phyloP scores from a whole-genome alignment of 805 yeast genomes.

The Geotrichum ghanense region DNA sequence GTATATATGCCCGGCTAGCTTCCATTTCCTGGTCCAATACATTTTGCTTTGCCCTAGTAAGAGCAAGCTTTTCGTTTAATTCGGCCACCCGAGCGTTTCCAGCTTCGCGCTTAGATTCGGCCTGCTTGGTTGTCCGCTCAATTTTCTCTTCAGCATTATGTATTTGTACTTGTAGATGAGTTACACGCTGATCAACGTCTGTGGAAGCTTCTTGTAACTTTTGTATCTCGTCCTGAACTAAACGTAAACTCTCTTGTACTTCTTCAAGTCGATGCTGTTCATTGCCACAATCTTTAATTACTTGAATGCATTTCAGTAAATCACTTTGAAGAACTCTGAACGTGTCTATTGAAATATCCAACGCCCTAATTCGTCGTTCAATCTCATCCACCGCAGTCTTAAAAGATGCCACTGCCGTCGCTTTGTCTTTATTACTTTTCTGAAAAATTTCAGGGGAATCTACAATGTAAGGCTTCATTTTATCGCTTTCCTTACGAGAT shows the following conservation, averaged over 20 bases:
- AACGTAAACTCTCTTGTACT: conserved; percentile 28
- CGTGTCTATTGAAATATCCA: conserved; percentile 45
- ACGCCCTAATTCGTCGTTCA: conserved; percentile 39
- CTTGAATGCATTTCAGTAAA: conserved; percentile 30
- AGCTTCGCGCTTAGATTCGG: conserved; percentile 34
- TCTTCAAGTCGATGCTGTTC: conserved; percentile 35
- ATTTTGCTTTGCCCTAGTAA: conserved; percentile 37
- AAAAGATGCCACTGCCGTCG: conserved; percentile 32
- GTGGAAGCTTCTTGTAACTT: conserved; percentile 28
- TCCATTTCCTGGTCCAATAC: conserved; percentile 38
- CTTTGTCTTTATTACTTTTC: conserved; percentile 42
- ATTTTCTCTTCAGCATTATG: conserved; percentile 38
- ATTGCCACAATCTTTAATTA: conserved; percentile 39
- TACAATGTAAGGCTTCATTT: conserved; percentile 45
- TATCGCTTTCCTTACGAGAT: conserved; percentile 45
- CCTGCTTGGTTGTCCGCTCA: conserved; percentile 32
- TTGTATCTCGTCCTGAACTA: conserved; percentile 33
- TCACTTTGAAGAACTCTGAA: conserved; percentile 42
- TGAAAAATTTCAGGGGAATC: conserved; percentile 48
- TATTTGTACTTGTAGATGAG: conserved; percentile 41
- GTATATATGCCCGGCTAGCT: conserved; percentile 37
- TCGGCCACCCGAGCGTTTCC: conserved; percentile 33
- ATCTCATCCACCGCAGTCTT: conserved; percentile 29
- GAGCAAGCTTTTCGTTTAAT: conserved; percentile 36
- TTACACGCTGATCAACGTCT: conserved; percentile 33